A percentile compares a stretch with the other conserved stretches of the same genome.
phyloP scores from a whole-genome alignment of 176 grass and related monocot genomes.

The Eremochloa ophiuroides region DNA sequence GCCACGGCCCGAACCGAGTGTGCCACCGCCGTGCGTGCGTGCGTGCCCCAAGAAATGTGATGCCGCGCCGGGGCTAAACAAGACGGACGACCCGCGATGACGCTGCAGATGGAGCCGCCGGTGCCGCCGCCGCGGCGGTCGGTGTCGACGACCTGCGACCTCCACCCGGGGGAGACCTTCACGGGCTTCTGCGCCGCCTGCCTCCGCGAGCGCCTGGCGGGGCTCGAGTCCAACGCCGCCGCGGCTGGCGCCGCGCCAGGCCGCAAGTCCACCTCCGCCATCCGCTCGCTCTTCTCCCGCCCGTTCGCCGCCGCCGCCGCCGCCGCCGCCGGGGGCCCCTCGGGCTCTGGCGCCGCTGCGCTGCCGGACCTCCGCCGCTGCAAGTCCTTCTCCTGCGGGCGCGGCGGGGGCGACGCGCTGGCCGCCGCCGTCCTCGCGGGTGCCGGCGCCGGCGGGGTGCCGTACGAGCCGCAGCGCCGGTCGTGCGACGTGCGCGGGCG shows the following conservation, averaged over 20 bases:
- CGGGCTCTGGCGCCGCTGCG: constrained; percentile 6
- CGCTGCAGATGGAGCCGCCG: constrained; percentile 51
- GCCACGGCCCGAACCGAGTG: not conserved
- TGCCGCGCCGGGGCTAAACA: not conserved
- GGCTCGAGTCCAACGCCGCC: constrained; percentile 48
- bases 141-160: constrained; percentile 55
- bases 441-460: not conserved
- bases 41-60: constrained; percentile 12
- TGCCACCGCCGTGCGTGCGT: not conserved
- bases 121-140: constrained; percentile 35
- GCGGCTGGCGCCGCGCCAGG: constrained; percentile 25
- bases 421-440: not conserved
- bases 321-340: not conserved
- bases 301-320: constrained; percentile 1
- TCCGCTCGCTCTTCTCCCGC: constrained; percentile 79
- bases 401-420: constrained; percentile 37
- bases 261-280: constrained; percentile 84
- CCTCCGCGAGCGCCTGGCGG: constrained; percentile 81
- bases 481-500: constrained; percentile 89
- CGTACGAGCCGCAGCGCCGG: constrained; percentile 61
- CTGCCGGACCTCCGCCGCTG: constrained; percentile 65
- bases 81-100: not conserved
- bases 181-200: constrained; percentile 88
- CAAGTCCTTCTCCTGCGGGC: constrained; percentile 79
- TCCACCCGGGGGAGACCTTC: constrained; percentile 76